These are phyloP conservation scores for Chenopodium suecicum DNA, from an alignment of 148 eudicot species.

Conservation along the genomic window DNA sequence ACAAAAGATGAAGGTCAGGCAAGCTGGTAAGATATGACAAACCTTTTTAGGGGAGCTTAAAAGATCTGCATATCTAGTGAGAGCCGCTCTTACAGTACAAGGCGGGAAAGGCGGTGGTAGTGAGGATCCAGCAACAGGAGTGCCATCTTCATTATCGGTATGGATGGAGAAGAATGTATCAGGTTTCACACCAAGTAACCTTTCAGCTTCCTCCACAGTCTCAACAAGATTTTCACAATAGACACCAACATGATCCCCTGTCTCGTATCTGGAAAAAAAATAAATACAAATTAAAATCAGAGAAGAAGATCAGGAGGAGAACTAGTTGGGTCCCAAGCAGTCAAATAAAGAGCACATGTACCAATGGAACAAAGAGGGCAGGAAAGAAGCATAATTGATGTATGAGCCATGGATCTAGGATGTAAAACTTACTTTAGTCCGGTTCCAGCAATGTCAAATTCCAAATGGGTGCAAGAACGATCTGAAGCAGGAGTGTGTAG, in stretches of 20 bases:
- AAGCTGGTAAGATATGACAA: neutral
- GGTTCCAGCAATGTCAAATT: slow-evolving; percentile 78
- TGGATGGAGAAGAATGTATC: slow-evolving; percentile 77
- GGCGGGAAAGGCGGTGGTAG: slow-evolving; percentile 89
- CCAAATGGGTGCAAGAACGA: slow-evolving; percentile 95
- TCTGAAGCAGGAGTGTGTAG: slow-evolving; percentile 87
- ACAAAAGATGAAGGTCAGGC: neutral
- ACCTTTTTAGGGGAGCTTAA: slow-evolving; percentile 90
- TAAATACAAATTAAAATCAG: neutral
- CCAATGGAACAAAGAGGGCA: neutral
- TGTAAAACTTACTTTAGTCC: slow-evolving; percentile 68
- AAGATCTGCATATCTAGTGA: slow-evolving; percentile 85
- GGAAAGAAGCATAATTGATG: neutral
- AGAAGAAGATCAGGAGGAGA: neutral
- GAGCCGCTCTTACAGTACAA: slow-evolving; percentile 72
- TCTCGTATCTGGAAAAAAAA: slow-evolving; percentile 65
- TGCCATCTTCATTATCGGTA: slow-evolving; percentile 83
- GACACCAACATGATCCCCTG: slow-evolving; percentile 99
- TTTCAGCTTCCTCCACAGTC: slow-evolving; percentile 81
- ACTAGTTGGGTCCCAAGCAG: neutral
- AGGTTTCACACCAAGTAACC: slow-evolving; percentile 55
- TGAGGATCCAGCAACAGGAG: slow-evolving; percentile 57
- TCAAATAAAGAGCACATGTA: slow-evolving; percentile 4
- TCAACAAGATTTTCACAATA: slow-evolving; percentile 77
- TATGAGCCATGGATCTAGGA: neutral